These are phyloP conservation scores for Phycomyces blakesleeanus DNA, from an alignment of 192 early-diverging fungal genomes.

Conservation along the genomic window DNA sequence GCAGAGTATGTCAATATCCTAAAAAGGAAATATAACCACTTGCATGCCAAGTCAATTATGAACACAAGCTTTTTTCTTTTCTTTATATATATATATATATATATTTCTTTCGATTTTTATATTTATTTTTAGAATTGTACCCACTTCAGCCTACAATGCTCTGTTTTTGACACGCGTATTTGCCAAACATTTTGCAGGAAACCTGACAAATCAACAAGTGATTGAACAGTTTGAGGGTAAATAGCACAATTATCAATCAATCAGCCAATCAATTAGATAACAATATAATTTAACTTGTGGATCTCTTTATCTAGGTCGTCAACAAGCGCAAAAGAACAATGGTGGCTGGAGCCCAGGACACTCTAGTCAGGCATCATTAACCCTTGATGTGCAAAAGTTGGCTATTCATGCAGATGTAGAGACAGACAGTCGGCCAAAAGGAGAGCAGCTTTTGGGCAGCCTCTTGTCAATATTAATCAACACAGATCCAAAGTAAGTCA, in stretches of 20 bases:
- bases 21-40: neutral
- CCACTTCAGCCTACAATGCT: conserved; percentile 60
- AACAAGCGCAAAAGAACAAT: neutral
- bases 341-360: neutral
- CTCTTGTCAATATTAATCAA: conserved; percentile 52
- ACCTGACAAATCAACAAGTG: conserved; percentile 49
- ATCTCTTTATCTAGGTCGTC: conserved; percentile 18
- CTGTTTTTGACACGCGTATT: conserved; percentile 62
- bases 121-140: conserved; percentile 53
- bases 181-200: conserved; percentile 63
- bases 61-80: neutral
- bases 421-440: conserved; percentile 44
- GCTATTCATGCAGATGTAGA: conserved; percentile 39
- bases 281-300: too few relatives aligned
- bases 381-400: conserved; percentile 38
- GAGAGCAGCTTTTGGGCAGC: conserved; percentile 54
- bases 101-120: too few relatives aligned
- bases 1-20: conserved; percentile 33
- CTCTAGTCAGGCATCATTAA: conserved; percentile 30
- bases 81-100: too few relatives aligned
- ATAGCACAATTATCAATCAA: neutral
- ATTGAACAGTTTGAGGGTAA: conserved; percentile 54
- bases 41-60: neutral
- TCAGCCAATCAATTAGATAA: conserved; percentile 18
- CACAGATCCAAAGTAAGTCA: conserved; percentile 50